A percentile compares a stretch with the other conserved stretches of the same genome.
These are phyloP conservation scores for Pseudocercospora fuligena DNA, from an alignment of 2,329 filamentous ascomycete genomes.

Conservation along the genomic window DNA sequence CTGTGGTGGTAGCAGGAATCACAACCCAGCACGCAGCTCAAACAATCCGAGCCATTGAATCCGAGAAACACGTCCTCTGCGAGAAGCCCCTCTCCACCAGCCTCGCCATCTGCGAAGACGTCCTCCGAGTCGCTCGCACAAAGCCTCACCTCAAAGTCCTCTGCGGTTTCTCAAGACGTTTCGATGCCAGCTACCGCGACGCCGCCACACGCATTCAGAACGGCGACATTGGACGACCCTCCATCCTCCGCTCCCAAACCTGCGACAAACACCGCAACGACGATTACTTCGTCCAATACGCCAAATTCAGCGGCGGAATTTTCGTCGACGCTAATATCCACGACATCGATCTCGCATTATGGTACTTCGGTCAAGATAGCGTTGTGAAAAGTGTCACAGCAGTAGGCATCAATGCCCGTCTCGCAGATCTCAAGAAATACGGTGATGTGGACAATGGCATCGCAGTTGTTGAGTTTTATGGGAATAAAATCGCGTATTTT, in stretches of 20 bases:
- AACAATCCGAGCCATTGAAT: conserved; percentile 61
- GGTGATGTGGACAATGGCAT: conserved; percentile 67
- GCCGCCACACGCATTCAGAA: conserved; percentile 58
- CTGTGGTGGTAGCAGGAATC: conserved; percentile 60
- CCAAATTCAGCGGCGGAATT: conserved; percentile 68
- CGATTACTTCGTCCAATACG: conserved; percentile 72
- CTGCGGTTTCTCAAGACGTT: conserved; percentile 69
- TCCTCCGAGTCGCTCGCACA: conserved; percentile 61
- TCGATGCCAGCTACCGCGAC: conserved; percentile 68
- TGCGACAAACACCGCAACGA: conserved; percentile 69
- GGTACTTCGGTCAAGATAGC: conserved; percentile 64
- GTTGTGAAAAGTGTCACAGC: conserved; percentile 62
- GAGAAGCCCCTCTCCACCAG: conserved; percentile 66
- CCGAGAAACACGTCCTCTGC: conserved; percentile 61
- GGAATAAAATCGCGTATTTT: conserved; percentile 67
- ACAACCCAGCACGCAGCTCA: conserved; percentile 63
- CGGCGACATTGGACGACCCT: conserved; percentile 64
- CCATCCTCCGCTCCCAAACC: conserved; percentile 67
- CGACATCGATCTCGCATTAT: conserved; percentile 69
- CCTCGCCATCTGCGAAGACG: conserved; percentile 63
- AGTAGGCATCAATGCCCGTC: conserved; percentile 63
- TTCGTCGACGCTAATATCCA: conserved; percentile 75
- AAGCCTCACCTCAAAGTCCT: conserved; percentile 68
- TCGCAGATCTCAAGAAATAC: conserved; percentile 61
- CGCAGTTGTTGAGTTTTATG: conserved; percentile 68